Evolutionary conservation across 495 filamentous ascomycete genomes (phyloP).

Genomic region (Xylaria flabelliformis): DNA sequence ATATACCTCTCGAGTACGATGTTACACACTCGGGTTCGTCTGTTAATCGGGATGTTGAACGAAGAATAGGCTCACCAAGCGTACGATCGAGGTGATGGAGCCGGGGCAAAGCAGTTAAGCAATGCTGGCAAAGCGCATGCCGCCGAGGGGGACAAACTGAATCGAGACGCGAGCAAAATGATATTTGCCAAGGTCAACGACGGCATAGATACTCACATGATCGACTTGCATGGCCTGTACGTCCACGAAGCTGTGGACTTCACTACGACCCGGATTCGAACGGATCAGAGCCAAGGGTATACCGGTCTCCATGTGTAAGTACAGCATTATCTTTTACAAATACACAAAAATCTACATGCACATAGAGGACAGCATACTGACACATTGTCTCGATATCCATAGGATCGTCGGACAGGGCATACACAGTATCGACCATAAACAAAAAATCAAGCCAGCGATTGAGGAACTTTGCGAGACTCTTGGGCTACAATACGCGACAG

Average conservation of each 20-base stretch:
- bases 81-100: conserved; percentile 81
- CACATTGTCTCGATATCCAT: conserved; percentile 15
- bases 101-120: conserved; percentile 76
- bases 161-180: conserved; percentile 86
- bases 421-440: conserved; percentile 77
- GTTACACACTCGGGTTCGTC: not conserved
- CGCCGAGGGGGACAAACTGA: conserved; percentile 78
- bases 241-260: conserved; percentile 94
- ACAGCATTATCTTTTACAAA: conserved; percentile 48
- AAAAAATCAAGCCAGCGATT: conserved; percentile 91
- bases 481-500: conserved; percentile 79
- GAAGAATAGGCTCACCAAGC: conserved; percentile 71
- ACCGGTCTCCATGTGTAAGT: conserved; percentile 68
- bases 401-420: conserved; percentile 93
- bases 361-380: not conserved
- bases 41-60: not conserved
- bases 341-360: conserved; percentile 3
- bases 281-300: conserved; percentile 73
- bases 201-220: conserved; percentile 71
- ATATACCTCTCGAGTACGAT: not conserved
- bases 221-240: conserved; percentile 93
- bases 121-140: conserved; percentile 86
- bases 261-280: conserved; percentile 78
- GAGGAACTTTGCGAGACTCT: conserved; percentile 83
- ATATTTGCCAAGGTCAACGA: conserved; percentile 96